Conservation (phyloP, 371 early-diverging fungal species). For the Syncephalis fuscata region DNA sequence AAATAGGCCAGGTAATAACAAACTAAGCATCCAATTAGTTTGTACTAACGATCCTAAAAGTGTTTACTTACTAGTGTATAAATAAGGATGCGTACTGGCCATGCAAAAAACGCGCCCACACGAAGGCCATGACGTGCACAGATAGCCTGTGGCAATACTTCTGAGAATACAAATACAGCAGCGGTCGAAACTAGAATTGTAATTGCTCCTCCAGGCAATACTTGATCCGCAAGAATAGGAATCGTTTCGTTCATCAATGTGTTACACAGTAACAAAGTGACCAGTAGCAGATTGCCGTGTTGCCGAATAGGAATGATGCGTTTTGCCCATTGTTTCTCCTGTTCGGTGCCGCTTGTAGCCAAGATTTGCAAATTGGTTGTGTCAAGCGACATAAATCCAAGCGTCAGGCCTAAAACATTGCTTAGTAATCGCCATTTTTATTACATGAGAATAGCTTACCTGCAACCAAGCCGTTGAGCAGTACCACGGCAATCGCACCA, state of each 20-base stretch:
- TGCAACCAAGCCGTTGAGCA: constrained; percentile 64
- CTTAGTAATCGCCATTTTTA: background rate
- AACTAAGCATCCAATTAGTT: no score
- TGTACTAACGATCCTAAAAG: no score
- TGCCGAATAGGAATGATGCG: constrained; percentile 48
- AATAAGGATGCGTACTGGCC: constrained; percentile 10
- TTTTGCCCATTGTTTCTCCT: constrained; percentile 33
- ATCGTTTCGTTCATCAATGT: constrained; percentile 87
- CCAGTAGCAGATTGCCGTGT: constrained; percentile 58
- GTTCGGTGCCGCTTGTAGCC: constrained; percentile 43
- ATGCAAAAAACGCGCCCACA: constrained; percentile 62
- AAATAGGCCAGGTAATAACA: no score
- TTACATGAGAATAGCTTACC: constrained; percentile 18
- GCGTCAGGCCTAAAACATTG: constrained; percentile 35
- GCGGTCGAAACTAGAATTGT: constrained; percentile 79
- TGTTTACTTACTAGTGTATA: constrained; percentile 3
- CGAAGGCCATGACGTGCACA: constrained; percentile 47
- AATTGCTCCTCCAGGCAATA: constrained; percentile 57
- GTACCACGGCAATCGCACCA: constrained; percentile 19
- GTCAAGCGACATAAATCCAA: constrained; percentile 64
- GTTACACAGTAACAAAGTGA: constrained; percentile 78
- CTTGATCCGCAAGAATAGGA: constrained; percentile 62
- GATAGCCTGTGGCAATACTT: constrained; percentile 51
- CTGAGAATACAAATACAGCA: constrained; percentile 89
- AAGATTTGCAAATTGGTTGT: constrained; percentile 46